Evolutionary conservation across 2,329 filamentous ascomycete genomes (phyloP).

Genomic region (Bisporella sp.): DNA sequence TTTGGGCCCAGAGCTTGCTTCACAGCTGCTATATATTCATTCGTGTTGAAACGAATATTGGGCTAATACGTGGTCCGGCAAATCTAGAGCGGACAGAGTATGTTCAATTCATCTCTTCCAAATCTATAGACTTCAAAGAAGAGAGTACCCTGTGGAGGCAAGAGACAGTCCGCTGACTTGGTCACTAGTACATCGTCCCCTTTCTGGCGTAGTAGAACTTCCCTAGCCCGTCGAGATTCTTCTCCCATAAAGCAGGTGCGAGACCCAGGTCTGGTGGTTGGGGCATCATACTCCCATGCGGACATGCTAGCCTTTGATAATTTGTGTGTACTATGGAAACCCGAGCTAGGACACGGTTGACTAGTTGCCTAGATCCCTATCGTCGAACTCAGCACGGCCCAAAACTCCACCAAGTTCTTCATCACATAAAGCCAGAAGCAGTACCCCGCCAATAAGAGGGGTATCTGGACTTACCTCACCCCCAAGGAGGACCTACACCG

Average conservation of each 20-base stretch:
- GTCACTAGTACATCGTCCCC: constrained; percentile 68
- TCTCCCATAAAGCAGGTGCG: constrained; percentile 46
- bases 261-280: constrained; percentile 71
- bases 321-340: constrained; percentile 46
- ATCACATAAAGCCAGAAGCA: constrained; percentile 44
- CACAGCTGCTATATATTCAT: too few relatives aligned
- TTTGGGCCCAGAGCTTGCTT: not conserved
- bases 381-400: constrained; percentile 56
- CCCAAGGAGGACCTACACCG: constrained; percentile 68
- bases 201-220: constrained; percentile 67
- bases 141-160: not conserved
- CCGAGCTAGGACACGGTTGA: not conserved
- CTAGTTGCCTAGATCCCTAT: constrained; percentile 45
- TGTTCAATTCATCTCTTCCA: constrained; percentile 26
- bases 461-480: constrained; percentile 51
- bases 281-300: constrained; percentile 92
- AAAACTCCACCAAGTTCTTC: constrained; percentile 66
- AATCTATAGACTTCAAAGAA: not conserved
- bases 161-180: constrained; percentile 14
- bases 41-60: not conserved
- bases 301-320: constrained; percentile 86
- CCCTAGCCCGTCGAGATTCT: constrained; percentile 48
- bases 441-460: constrained; percentile 47
- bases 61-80: constrained; percentile 12
- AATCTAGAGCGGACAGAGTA: constrained; percentile 56